Conservation (phyloP, 192 early-diverging fungal genomes). For the Ambispora gerdemannii region DNA sequence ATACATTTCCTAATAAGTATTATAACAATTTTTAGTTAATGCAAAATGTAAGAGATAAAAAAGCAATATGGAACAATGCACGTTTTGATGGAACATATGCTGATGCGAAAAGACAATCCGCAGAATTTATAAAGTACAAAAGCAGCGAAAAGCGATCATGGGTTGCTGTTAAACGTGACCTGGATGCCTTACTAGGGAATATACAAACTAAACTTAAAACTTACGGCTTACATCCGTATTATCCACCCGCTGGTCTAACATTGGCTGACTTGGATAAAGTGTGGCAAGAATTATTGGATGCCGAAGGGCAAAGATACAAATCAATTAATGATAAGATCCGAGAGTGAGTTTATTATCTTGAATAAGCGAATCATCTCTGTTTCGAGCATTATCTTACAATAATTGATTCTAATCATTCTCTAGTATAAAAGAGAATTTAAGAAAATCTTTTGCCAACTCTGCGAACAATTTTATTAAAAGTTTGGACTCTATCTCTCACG, state of each 20-base stretch:
- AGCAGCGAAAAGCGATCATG: slow-evolving; percentile 73
- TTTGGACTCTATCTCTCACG: slow-evolving; percentile 66
- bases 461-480: slow-evolving; percentile 77
- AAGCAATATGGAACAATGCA: slow-evolving; percentile 63
- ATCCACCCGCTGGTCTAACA: slow-evolving; percentile 72
- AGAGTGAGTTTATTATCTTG: slow-evolving; percentile 68
- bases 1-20: not conserved
- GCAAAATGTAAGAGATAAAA: slow-evolving; percentile 59
- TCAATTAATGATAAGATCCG: slow-evolving; percentile 81
- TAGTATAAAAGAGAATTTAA: slow-evolving; percentile 78
- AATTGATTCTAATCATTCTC: not conserved
- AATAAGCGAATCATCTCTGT: too few species aligned
- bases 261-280: slow-evolving; percentile 53
- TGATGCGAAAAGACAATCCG: slow-evolving; percentile 69
- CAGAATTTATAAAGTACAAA: slow-evolving; percentile 85
- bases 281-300: slow-evolving; percentile 70
- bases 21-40: slow-evolving; percentile 51
- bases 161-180: slow-evolving; percentile 87
- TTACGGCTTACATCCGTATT: slow-evolving; percentile 84
- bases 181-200: slow-evolving; percentile 90
- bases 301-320: slow-evolving; percentile 79
- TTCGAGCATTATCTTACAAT: too few species aligned
- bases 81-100: slow-evolving; percentile 66
- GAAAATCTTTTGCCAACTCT: slow-evolving; percentile 74
- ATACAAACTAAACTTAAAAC: slow-evolving; percentile 97